Conservation (phyloP, 208 protist genomes). For the Trypanosoma lewisi region DNA sequence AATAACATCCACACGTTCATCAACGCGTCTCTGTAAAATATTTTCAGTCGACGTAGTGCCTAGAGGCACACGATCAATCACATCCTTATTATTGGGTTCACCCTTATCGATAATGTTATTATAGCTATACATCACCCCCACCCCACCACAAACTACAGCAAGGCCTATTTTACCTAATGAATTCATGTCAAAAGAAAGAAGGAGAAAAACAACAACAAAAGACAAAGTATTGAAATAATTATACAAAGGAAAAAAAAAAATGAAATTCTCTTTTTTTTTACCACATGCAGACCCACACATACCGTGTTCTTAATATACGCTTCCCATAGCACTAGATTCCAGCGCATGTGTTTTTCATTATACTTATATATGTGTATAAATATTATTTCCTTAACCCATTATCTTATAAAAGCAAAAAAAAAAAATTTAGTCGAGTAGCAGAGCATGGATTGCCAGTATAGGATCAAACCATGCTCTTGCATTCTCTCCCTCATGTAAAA, state of each 20-base stretch:
- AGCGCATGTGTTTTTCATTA: background rate
- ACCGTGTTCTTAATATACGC: too few species aligned
- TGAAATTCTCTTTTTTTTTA: background rate
- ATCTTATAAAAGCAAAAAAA: constrained; percentile 11
- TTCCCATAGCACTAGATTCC: too few species aligned
- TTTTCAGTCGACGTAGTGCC: constrained; percentile 25
- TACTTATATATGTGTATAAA: constrained; percentile 2
- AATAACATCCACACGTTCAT: constrained; percentile 59
- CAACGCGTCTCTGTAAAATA: constrained; percentile 11
- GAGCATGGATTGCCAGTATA: constrained; percentile 50
- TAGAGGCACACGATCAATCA: constrained; percentile 54
- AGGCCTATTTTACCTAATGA: background rate
- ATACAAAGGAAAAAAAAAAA: constrained; percentile 9
- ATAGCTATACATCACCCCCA: constrained; percentile 62
- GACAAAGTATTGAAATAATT: constrained; percentile 5
- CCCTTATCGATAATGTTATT: constrained; percentile 88
- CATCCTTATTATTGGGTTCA: constrained; percentile 61
- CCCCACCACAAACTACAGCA: background rate
- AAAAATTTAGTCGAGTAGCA: constrained; percentile 58
- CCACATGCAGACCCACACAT: too few species aligned
- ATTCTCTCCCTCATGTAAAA: constrained; percentile 14
- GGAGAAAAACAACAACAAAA: constrained; percentile 16
- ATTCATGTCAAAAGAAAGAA: constrained; percentile 4
- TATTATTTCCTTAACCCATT: background rate
- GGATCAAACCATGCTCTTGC: constrained; percentile 59